phyloP scores from a whole-genome alignment of 495 filamentous ascomycete genomes.

The Xylona heveae region DNA sequence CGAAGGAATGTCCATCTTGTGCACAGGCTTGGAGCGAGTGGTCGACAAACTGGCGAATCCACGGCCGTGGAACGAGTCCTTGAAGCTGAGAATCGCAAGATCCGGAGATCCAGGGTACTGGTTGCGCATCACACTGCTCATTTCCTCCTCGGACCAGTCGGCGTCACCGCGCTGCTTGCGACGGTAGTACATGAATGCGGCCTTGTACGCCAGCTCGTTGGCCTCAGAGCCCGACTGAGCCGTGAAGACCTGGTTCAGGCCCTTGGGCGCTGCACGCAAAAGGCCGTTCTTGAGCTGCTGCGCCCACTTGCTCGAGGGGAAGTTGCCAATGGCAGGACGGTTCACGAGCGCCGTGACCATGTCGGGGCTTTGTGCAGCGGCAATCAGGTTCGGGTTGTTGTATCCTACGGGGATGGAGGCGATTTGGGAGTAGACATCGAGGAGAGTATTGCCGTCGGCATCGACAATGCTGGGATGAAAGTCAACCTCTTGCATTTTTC shows the following conservation, averaged over 20 bases:
- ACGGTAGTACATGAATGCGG: conserved; percentile 93
- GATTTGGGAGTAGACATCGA: conserved; percentile 66
- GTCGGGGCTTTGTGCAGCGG: conserved; percentile 49
- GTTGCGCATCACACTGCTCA: background rate
- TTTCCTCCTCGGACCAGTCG: background rate
- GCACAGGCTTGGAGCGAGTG: background rate
- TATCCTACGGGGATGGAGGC: conserved; percentile 95
- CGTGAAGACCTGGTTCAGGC: conserved; percentile 90
- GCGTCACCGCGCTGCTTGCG: conserved; percentile 61
- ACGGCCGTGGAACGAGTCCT: background rate
- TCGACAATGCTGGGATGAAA: conserved; percentile 49
- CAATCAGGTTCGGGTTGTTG: conserved; percentile 67
- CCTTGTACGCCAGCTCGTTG: conserved; percentile 98
- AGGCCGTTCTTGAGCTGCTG: conserved; percentile 70
- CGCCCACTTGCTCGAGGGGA: conserved; percentile 80
- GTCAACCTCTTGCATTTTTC: too few relatives aligned
- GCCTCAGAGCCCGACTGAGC: conserved; percentile 90
- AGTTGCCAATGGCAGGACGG: conserved; percentile 88
- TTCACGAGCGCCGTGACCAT: conserved; percentile 79
- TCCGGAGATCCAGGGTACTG: background rate
- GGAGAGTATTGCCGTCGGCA: conserved; percentile 56
- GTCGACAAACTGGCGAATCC: background rate
- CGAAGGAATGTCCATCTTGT: background rate
- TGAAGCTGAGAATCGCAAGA: background rate
- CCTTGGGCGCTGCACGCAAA: conserved; percentile 72